phyloP scores from a whole-genome alignment of 371 early-diverging fungal species.

The Syncephalastrum contaminatum region DNA sequence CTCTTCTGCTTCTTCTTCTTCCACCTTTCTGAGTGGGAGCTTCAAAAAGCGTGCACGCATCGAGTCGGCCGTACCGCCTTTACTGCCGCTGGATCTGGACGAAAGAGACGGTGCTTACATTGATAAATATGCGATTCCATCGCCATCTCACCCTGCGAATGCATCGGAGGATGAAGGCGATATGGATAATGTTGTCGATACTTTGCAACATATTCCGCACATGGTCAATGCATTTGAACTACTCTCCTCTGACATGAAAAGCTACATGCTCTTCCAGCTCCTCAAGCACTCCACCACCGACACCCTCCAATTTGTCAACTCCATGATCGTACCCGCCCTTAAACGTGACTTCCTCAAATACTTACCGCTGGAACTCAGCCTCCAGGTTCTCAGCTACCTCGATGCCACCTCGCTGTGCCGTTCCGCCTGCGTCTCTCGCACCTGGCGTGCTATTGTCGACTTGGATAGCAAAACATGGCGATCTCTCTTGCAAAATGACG shows the following conservation, averaged over 20 bases:
- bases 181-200: conserved; percentile 1
- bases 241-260: conserved; percentile 29
- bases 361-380: conserved; percentile 76
- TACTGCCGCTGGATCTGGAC: conserved; percentile 1
- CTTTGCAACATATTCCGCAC: conserved; percentile 17
- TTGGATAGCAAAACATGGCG: conserved; percentile 67
- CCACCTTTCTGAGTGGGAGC: conserved; percentile 1
- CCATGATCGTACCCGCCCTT: conserved; percentile 76
- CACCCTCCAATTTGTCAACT: conserved; percentile 83
- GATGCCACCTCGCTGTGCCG: conserved; percentile 79
- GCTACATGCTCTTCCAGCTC: conserved; percentile 42
- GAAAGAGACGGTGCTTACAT: conserved; percentile 9
- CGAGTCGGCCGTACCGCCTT: conserved; percentile 2
- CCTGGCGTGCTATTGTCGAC: conserved; percentile 81
- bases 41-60: conserved; percentile 10
- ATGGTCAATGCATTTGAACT: conserved; percentile 37
- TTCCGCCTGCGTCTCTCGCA: conserved; percentile 74
- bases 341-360: conserved; percentile 83
- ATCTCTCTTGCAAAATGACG: conserved; percentile 48
- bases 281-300: conserved; percentile 38
- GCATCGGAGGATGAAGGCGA: conserved; percentile 7
- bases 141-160: conserved; percentile 12
- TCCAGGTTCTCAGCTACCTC: conserved; percentile 76
- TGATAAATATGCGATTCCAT: conserved; percentile 16
- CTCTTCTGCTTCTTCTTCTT: conserved; percentile 1